These are phyloP conservation scores for Cenococcum geophilum DNA, from an alignment of 495 filamentous ascomycete genomes.

Conservation along the genomic window DNA sequence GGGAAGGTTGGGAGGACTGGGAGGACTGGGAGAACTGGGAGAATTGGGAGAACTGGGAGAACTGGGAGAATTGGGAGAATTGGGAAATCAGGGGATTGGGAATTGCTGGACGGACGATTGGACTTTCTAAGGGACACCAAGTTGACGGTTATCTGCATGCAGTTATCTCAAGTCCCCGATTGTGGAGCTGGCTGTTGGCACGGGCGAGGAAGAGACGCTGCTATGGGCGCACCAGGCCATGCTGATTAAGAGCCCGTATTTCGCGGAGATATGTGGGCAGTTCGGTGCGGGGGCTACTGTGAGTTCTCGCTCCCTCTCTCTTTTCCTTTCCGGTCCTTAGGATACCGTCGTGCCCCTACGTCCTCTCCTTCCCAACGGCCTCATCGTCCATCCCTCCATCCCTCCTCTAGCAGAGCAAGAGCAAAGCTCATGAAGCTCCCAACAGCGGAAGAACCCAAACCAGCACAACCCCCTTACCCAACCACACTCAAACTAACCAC, in stretches of 20 bases:
- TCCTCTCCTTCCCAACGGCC: too few relatives aligned
- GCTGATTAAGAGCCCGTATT: constrained; percentile 65
- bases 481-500: not conserved
- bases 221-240: constrained; percentile 76
- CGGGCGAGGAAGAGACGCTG: constrained; percentile 51
- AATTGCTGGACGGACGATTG: too few relatives aligned
- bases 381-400: too few relatives aligned
- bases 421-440: too few relatives aligned
- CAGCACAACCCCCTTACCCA: too few relatives aligned
- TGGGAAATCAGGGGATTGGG: too few relatives aligned
- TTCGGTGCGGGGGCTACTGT: constrained; percentile 51
- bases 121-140: too few relatives aligned
- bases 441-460: too few relatives aligned
- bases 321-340: not conserved
- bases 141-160: constrained; percentile 33
- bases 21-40: not conserved
- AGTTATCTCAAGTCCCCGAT: constrained; percentile 73
- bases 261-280: constrained; percentile 55
- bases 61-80: not conserved
- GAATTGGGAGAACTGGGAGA: too few relatives aligned
- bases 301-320: constrained; percentile 22
- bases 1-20: not conserved
- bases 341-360: too few relatives aligned
- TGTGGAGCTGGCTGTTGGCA: constrained; percentile 68
- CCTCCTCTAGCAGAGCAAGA: too few relatives aligned